Percentiles rank a stretch among this genome's conserved stretches.
Evolutionary conservation across 495 filamentous ascomycete species (phyloP).

Genomic region (Aspergillus sclerotiicarbonarius): DNA sequence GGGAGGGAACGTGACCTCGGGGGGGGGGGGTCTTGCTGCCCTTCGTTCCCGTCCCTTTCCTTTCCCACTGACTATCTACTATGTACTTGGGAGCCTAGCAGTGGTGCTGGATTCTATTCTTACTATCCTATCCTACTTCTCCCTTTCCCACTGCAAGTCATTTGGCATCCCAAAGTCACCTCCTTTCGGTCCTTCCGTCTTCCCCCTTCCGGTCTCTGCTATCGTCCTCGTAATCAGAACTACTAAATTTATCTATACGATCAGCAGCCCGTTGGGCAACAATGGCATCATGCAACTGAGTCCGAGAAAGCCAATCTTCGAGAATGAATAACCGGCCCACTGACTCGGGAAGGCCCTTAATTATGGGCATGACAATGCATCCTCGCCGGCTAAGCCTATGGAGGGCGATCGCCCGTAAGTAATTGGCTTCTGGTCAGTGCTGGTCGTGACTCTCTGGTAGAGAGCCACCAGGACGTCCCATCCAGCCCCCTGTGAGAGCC

Average conservation of each 20-base stretch:
- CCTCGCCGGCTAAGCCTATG: background rate
- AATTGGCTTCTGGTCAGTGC: background rate
- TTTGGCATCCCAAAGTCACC: background rate
- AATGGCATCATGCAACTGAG: conserved; percentile 12
- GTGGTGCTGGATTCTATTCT: background rate
- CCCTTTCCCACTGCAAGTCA: background rate
- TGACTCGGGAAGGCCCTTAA: background rate
- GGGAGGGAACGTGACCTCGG: background rate
- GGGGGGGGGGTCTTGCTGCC: background rate
- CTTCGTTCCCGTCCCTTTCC: background rate
- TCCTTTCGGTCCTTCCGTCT: background rate
- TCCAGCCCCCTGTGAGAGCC: background rate
- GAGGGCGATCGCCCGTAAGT: background rate
- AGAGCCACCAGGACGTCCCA: background rate
- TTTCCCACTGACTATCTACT: background rate
- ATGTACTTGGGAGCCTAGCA: no score
- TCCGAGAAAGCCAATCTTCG: conserved; percentile 4
- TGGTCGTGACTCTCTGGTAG: background rate
- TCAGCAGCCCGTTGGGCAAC: conserved; percentile 14
- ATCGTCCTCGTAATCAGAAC: background rate
- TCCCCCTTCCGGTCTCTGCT: background rate
- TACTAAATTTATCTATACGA: conserved; percentile 4
- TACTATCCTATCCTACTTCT: background rate
- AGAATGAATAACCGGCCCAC: conserved; percentile 4
- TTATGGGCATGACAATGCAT: background rate